Percentiles rank a stretch among this genome's conserved stretches.
phyloP scores from a whole-genome alignment of 495 filamentous ascomycete genomes.

The Aspergillus asperescens region DNA sequence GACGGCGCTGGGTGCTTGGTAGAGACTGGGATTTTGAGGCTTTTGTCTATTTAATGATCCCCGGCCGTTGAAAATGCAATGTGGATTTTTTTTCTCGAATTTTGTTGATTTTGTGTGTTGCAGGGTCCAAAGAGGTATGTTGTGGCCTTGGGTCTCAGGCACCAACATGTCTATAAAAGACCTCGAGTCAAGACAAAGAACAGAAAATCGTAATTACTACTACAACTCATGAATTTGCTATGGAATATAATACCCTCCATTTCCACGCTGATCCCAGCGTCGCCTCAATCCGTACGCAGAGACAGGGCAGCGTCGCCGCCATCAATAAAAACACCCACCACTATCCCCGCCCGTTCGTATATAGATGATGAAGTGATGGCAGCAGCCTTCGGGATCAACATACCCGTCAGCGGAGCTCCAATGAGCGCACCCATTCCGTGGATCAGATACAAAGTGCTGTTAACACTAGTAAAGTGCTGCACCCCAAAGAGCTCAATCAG shows the following conservation, averaged over 20 bases:
- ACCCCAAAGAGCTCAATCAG: slow-evolving; percentile 56
- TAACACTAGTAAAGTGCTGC: slow-evolving; percentile 53
- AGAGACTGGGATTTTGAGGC: not conserved
- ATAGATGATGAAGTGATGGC: slow-evolving; percentile 19
- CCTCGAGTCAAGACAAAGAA: too few relatives aligned
- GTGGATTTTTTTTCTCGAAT: not conserved
- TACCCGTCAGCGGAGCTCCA: slow-evolving; percentile 44
- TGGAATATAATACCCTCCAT: slow-evolving; percentile 28
- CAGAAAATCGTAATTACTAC: too few relatives aligned
- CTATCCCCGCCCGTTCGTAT: slow-evolving; percentile 29
- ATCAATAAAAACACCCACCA: slow-evolving; percentile 29
- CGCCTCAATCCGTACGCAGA: slow-evolving; percentile 35
- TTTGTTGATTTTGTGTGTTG: slow-evolving; percentile 13
- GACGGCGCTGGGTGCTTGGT: not conserved
- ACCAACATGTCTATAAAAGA: slow-evolving; percentile 1
- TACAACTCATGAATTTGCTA: too few relatives aligned
- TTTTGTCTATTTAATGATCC: not conserved
- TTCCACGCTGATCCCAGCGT: slow-evolving; percentile 16
- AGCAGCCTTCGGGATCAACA: slow-evolving; percentile 28
- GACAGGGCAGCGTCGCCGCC: slow-evolving; percentile 30
- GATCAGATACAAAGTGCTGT: slow-evolving; percentile 54
- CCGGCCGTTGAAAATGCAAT: not conserved
- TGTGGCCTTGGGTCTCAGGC: slow-evolving; percentile 5
- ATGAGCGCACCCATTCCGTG: slow-evolving; percentile 50
- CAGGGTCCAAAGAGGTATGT: slow-evolving; percentile 1